These are phyloP conservation scores for Cryptococcus neoformans DNA, from an alignment of 1,284 basidiomycete species.

Conservation along the genomic window DNA sequence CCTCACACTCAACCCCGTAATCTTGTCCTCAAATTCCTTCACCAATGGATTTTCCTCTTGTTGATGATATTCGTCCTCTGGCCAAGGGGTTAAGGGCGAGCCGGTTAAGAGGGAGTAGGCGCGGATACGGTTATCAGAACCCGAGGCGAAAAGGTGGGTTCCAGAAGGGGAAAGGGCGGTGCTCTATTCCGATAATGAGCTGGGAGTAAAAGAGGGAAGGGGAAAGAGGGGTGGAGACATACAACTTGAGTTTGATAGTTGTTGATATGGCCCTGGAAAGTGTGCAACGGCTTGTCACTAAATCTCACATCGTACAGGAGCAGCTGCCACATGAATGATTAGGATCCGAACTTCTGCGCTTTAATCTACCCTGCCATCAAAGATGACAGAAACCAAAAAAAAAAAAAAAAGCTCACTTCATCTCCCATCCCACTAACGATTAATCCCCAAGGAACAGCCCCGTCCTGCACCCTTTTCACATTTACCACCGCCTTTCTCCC, in stretches of 20 bases:
- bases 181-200: constrained; percentile 12
- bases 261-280: constrained; percentile 35
- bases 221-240: constrained; percentile 1
- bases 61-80: neutral
- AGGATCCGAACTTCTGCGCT: neutral
- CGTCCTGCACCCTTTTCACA: constrained; percentile 34
- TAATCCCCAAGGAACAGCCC: constrained; percentile 41
- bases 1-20: constrained; percentile 17
- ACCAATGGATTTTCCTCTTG: constrained; percentile 15
- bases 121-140: constrained; percentile 33
- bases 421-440: constrained; percentile 32
- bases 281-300: constrained; percentile 17
- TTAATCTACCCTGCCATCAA: neutral
- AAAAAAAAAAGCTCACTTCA: constrained; percentile 18
- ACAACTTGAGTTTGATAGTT: constrained; percentile 28
- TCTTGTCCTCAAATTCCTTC: constrained; percentile 11
- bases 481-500: constrained; percentile 32
- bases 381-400: neutral
- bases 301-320: constrained; percentile 40
- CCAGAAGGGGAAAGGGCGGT: constrained; percentile 33
- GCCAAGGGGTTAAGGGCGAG: constrained; percentile 9
- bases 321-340: constrained; percentile 17
- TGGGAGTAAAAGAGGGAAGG: neutral
- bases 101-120: constrained; percentile 34
- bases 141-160: constrained; percentile 30